phyloP scores from a whole-genome alignment of 257 asterid genomes.

The Solanum stenotomum region DNA sequence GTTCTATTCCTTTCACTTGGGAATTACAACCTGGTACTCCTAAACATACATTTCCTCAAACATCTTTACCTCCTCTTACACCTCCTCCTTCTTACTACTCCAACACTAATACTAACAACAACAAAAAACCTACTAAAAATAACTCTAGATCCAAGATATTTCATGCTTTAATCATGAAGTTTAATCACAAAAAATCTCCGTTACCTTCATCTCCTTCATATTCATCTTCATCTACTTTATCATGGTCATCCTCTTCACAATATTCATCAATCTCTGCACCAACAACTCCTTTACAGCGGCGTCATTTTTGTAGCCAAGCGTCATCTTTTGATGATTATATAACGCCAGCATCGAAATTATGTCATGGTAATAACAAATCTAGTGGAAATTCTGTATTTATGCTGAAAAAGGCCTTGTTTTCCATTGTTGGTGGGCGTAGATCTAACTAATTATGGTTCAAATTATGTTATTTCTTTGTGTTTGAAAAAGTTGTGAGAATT shows the following conservation, averaged over 20 bases:
- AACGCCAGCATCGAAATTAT: slow-evolving; percentile 1
- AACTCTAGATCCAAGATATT: slow-evolving; percentile 8
- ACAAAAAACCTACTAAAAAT: not conserved
- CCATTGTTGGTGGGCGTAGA: slow-evolving; percentile 8
- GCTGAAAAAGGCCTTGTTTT: slow-evolving; percentile 9
- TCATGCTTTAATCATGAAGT: not conserved
- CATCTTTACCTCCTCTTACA: slow-evolving; percentile 25
- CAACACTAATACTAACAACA: not conserved
- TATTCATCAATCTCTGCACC: slow-evolving; percentile 7
- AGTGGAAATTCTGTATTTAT: not conserved
- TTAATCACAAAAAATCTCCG: not conserved
- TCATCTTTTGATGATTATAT: slow-evolving; percentile 1
- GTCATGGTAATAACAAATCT: not conserved
- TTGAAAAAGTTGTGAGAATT: not conserved
- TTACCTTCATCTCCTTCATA: slow-evolving; percentile 8
- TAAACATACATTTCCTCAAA: slow-evolving; percentile 7
- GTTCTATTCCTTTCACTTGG: slow-evolving; percentile 30
- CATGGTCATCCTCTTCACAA: slow-evolving; percentile 7
- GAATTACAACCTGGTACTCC: slow-evolving; percentile 32
- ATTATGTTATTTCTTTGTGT: not conserved
- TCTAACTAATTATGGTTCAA: not conserved
- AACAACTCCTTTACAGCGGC: not conserved
- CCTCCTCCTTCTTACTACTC: slow-evolving; percentile 24
- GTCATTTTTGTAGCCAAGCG: slow-evolving; percentile 7
- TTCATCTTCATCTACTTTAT: not conserved